Evolutionary conservation across 805 yeast species (phyloP).

Genomic region (Wickerhamiella lipophila): DNA sequence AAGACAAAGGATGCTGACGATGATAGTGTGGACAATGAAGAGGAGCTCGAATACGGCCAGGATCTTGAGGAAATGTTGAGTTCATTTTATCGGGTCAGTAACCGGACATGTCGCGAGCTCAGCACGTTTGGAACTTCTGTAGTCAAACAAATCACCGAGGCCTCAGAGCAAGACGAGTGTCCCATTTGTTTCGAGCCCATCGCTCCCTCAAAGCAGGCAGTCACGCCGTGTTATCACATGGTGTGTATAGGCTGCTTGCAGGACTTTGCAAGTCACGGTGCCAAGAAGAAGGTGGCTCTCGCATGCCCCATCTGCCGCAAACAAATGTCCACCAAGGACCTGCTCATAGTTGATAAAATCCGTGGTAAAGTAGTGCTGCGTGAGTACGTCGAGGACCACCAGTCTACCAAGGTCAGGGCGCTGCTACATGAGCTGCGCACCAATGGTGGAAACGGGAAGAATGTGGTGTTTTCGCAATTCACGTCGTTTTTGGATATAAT

Average conservation of each 20-base stretch:
- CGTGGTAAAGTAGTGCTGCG: slow-evolving; percentile 21
- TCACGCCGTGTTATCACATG: slow-evolving; percentile 71
- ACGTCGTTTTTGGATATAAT: slow-evolving; percentile 69
- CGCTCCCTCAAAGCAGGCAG: slow-evolving; percentile 37
- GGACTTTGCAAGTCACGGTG: slow-evolving; percentile 64
- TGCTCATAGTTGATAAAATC: slow-evolving; percentile 32
- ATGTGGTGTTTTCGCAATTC: slow-evolving; percentile 85
- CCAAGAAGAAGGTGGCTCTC: slow-evolving; percentile 33
- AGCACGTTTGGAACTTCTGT: slow-evolving; percentile 22
- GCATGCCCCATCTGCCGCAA: slow-evolving; percentile 71
- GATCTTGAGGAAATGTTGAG: slow-evolving; percentile 14
- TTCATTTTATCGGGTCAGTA: slow-evolving; percentile 5
- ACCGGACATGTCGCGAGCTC: slow-evolving; percentile 12
- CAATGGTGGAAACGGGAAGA: slow-evolving; percentile 48
- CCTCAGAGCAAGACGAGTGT: slow-evolving; percentile 49
- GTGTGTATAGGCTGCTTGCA: slow-evolving; percentile 63
- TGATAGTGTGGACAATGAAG: slow-evolving; percentile 14
- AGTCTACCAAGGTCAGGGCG: slow-evolving; percentile 65
- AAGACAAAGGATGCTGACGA: slow-evolving; percentile 21
- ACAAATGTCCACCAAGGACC: slow-evolving; percentile 36
- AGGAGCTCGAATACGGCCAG: background rate
- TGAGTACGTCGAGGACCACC: slow-evolving; percentile 27
- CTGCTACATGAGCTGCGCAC: slow-evolving; percentile 45
- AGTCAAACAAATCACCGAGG: slow-evolving; percentile 22
- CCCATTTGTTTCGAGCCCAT: slow-evolving; percentile 71